These are phyloP conservation scores for Agroathelia rolfsii DNA, from an alignment of 1,284 basidiomycete genomes.

Conservation along the genomic window DNA sequence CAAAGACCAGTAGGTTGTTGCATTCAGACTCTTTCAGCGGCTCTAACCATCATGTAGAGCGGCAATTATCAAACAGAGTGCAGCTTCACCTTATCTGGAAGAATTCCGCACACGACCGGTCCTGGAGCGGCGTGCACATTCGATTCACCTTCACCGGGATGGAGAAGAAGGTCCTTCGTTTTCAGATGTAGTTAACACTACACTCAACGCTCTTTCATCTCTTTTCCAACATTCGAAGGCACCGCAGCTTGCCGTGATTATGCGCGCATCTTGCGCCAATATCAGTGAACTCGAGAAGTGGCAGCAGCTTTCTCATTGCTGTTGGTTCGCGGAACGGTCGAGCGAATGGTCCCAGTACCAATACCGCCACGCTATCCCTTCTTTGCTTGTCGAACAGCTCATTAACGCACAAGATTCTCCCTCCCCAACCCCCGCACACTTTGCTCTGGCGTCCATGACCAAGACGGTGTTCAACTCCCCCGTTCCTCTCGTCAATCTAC, in stretches of 20 bases:
- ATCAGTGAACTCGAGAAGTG: slow-evolving; percentile 61
- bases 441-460: slow-evolving; percentile 73
- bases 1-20: slow-evolving; percentile 65
- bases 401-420: slow-evolving; percentile 56
- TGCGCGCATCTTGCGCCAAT: slow-evolving; percentile 61
- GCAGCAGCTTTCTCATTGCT: slow-evolving; percentile 65
- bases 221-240: slow-evolving; percentile 74
- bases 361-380: slow-evolving; percentile 86
- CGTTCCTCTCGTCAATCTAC: slow-evolving; percentile 80
- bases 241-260: slow-evolving; percentile 62
- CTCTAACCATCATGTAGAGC: slow-evolving; percentile 30
- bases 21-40: slow-evolving; percentile 1
- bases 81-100: slow-evolving; percentile 66
- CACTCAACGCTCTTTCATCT: slow-evolving; percentile 65
- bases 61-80: slow-evolving; percentile 51
- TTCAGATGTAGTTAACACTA: slow-evolving; percentile 66
- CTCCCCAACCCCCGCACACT: slow-evolving; percentile 46
- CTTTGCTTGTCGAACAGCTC: slow-evolving; percentile 75
- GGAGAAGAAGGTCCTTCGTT: slow-evolving; percentile 79
- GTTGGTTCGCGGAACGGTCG: slow-evolving; percentile 73
- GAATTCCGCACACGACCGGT: slow-evolving; percentile 73
- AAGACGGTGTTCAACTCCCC: slow-evolving; percentile 77
- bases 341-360: slow-evolving; percentile 86
- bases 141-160: slow-evolving; percentile 79
- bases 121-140: slow-evolving; percentile 73